A percentile compares a stretch with the other conserved stretches of the same genome.
Conservation (phyloP, 2,329 filamentous ascomycete genomes). For the Sclerotinia subarctica region DNA sequence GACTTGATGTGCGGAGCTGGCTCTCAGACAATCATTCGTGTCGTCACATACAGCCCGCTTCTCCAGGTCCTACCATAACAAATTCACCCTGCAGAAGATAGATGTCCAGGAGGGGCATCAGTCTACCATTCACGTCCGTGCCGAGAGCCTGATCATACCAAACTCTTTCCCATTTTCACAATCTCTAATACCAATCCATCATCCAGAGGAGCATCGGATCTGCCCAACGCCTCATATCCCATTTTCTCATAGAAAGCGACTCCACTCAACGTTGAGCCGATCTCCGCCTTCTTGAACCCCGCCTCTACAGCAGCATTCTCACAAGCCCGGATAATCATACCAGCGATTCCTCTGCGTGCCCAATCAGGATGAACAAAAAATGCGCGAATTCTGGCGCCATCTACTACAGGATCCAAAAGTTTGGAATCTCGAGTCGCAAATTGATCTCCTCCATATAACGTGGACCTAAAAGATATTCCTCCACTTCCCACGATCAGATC, state of each 20-base stretch:
- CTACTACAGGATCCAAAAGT: conserved; percentile 20
- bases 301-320: conserved; percentile 23
- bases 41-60: not conserved
- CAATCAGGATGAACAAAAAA: conserved; percentile 27
- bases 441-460: conserved; percentile 26
- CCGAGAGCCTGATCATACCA: conserved; percentile 9
- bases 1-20: not conserved
- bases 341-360: conserved; percentile 21
- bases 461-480: conserved; percentile 25
- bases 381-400: conserved; percentile 26
- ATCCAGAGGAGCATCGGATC: conserved; percentile 19
- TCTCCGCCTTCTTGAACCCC: conserved; percentile 25
- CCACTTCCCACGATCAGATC: conserved; percentile 22
- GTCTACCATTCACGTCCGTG: not conserved
- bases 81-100: not conserved
- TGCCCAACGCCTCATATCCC: conserved; percentile 23
- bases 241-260: conserved; percentile 24
- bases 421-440: conserved; percentile 22
- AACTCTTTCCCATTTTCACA: conserved; percentile 25
- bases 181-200: conserved; percentile 25
- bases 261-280: conserved; percentile 25
- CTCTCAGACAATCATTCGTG: not conserved
- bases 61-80: not conserved
- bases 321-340: conserved; percentile 21
- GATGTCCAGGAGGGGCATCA: not conserved